Percentiles rank a stretch among this genome's conserved stretches.
Conservation (phyloP, 768 basidiomycete genomes). For the Suillus placidus region DNA sequence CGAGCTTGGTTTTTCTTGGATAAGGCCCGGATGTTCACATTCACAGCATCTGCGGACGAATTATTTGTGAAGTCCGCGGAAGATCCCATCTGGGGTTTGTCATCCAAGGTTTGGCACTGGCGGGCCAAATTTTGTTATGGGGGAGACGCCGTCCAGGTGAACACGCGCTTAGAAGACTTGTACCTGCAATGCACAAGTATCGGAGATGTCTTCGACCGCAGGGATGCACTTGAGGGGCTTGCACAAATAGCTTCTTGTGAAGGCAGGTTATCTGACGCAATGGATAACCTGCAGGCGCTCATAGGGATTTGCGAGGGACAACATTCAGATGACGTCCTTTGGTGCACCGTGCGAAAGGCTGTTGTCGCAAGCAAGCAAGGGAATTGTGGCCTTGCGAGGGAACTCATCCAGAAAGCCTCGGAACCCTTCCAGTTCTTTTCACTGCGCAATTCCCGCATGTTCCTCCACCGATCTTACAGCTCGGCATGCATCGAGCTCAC, state of each 20-base stretch:
- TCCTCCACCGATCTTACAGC: background rate
- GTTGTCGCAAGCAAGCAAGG: background rate
- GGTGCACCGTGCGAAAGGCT: too few species aligned
- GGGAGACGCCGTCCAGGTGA: background rate
- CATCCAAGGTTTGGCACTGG: background rate
- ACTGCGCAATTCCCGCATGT: background rate
- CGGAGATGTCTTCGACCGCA: too few species aligned
- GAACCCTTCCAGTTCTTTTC: background rate
- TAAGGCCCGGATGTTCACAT: background rate
- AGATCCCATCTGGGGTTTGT: background rate
- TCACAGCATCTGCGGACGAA: background rate
- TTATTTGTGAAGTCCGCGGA: background rate
- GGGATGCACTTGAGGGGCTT: background rate
- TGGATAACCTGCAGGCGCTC: background rate
- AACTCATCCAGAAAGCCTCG: background rate
- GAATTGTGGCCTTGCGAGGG: background rate
- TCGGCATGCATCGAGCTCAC: background rate
- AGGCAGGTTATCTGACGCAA: background rate
- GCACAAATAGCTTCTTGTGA: background rate
- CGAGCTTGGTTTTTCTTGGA: background rate
- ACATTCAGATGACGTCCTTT: accelerated
- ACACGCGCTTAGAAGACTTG: background rate
- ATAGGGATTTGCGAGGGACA: background rate
- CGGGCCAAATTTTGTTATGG: background rate
- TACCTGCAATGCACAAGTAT: too few species aligned